These are phyloP conservation scores for Mycena indigotica DNA, from an alignment of 768 basidiomycete genomes.

Conservation along the genomic window DNA sequence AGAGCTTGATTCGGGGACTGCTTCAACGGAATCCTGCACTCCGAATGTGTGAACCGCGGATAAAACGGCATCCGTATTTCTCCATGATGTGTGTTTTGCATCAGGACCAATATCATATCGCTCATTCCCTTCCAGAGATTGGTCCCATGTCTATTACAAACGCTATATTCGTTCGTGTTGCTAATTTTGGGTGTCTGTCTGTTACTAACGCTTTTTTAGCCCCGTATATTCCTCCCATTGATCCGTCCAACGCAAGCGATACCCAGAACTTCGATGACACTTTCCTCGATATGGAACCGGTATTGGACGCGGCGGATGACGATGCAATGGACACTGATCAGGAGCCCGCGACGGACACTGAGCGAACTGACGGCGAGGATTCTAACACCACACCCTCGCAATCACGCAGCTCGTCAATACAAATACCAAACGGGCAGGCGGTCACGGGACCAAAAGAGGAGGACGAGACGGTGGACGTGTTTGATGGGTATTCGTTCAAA, in stretches of 20 bases:
- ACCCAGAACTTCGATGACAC: constrained; percentile 97
- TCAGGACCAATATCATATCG: constrained; percentile 17
- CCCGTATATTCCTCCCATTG: constrained; percentile 91
- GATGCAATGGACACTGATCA: constrained; percentile 69
- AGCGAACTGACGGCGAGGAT: constrained; percentile 74
- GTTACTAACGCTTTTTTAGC: constrained; percentile 46
- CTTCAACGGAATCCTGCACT: constrained; percentile 91
- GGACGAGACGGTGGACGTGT: constrained; percentile 72
- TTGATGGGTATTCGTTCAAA: constrained; percentile 94
- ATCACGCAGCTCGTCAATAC: constrained; percentile 73
- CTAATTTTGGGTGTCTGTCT: constrained; percentile 13
- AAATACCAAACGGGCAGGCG: constrained; percentile 1
- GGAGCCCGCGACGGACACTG: constrained; percentile 68
- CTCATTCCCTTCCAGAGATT: constrained; percentile 59
- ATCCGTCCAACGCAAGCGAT: constrained; percentile 90
- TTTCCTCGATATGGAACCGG: constrained; percentile 94
- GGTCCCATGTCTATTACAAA: constrained; percentile 93
- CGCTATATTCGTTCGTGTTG: constrained; percentile 82
- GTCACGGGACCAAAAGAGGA: constrained; percentile 27
- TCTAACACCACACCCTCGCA: constrained; percentile 79
- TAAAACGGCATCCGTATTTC: constrained; percentile 95
- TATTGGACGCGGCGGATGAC: constrained; percentile 77
- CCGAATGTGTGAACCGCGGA: constrained; percentile 88
- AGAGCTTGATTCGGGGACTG: constrained; percentile 91
- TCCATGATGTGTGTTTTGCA: constrained; percentile 74